These are phyloP conservation scores for Entomortierella parvispora DNA, from an alignment of 192 early-diverging fungal species.

Conservation along the genomic window DNA sequence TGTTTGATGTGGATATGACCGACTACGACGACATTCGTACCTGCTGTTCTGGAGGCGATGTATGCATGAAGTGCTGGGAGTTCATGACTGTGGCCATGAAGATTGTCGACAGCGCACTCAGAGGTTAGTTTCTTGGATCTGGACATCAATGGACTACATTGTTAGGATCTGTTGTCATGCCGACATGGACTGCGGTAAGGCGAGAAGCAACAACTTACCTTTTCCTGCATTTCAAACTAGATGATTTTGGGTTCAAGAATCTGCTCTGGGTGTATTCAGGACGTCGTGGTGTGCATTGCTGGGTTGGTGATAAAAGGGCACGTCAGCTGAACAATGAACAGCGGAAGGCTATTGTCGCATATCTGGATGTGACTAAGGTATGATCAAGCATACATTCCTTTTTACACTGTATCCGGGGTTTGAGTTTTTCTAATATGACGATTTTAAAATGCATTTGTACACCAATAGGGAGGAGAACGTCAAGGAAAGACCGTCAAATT, in stretches of 20 bases:
- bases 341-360: conserved; percentile 86
- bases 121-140: conserved; percentile 39
- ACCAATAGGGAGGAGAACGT: no score
- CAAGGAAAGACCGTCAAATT: conserved; percentile 81
- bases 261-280: conserved; percentile 96
- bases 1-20: conserved; percentile 99
- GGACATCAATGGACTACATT: conserved; percentile 10
- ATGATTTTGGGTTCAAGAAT: conserved; percentile 96
- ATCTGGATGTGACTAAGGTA: conserved; percentile 80
- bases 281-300: conserved; percentile 98
- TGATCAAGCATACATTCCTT: not conserved
- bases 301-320: conserved; percentile 94
- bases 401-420: not conserved
- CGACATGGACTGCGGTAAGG: no score
- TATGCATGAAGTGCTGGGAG: conserved; percentile 93
- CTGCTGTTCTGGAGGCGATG: conserved; percentile 89
- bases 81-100: conserved; percentile 95
- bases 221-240: conserved; percentile 26
- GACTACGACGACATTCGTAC: conserved; percentile 98
- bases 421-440: no score
- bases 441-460: no score
- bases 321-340: conserved; percentile 78
- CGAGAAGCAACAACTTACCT: no score
- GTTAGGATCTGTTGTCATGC: not conserved
- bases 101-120: conserved; percentile 80